Evolutionary conservation across 441 rosid genomes (phyloP).

Genomic region (Corymbia calophylla): DNA sequence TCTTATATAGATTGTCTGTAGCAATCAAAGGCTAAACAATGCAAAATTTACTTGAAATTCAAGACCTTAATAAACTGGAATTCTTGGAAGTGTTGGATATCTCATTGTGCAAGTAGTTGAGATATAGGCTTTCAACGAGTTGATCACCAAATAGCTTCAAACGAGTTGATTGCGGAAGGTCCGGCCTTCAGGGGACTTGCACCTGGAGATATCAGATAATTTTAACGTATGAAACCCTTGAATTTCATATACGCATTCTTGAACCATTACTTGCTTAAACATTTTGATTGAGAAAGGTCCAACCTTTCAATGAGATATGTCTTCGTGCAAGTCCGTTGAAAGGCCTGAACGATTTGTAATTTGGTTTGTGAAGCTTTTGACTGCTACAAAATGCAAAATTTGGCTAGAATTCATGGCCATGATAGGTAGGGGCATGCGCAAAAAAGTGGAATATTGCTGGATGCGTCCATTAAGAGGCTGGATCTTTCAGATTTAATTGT

Average conservation of each 20-base stretch:
- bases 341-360: neutral
- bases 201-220: fast-evolving
- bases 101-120: neutral
- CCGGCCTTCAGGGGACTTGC: neutral
- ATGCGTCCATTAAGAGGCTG: neutral
- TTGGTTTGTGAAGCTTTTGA: neutral
- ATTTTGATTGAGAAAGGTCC: too few relatives aligned
- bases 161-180: too few relatives aligned
- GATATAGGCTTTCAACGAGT: neutral
- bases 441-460: neutral
- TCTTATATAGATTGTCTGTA: too few relatives aligned
- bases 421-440: neutral
- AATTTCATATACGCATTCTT: too few relatives aligned
- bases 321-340: neutral
- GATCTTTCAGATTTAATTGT: neutral
- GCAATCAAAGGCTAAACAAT: neutral
- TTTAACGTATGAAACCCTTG: neutral
- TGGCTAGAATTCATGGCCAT: neutral
- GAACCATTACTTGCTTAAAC: too few relatives aligned
- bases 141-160: too few relatives aligned
- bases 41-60: fast-evolving
- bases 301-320: too few relatives aligned
- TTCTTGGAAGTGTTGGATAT: neutral
- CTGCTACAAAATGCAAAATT: neutral
- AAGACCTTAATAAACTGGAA: neutral